A percentile compares a stretch with the other conserved stretches of the same genome.
Conservation (phyloP, 2,329 filamentous ascomycete species). For the Xylaria sp. region DNA sequence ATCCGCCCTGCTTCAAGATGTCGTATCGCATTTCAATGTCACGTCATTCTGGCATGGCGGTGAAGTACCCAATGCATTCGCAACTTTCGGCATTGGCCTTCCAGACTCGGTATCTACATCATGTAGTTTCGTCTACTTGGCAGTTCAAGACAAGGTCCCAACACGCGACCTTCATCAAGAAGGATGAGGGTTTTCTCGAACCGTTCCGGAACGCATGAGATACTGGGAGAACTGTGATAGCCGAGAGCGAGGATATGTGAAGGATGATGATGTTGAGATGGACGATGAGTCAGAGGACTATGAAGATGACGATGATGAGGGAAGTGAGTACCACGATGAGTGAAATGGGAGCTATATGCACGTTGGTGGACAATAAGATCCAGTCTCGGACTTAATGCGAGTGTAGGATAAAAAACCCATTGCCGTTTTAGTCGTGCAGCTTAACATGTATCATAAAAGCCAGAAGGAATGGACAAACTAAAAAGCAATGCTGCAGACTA, state of each 20-base stretch:
- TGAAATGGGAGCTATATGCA: not conserved
- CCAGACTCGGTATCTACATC: conserved; percentile 9
- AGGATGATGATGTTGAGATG: not conserved
- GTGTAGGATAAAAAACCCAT: not conserved
- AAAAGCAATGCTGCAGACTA: not conserved
- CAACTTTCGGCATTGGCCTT: not conserved
- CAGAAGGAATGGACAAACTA: not conserved
- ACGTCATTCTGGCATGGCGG: conserved; percentile 22
- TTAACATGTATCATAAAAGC: not conserved
- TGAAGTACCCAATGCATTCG: conserved; percentile 19
- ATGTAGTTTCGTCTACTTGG: conserved; percentile 11
- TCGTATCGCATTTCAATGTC: not conserved
- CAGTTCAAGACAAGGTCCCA: conserved; percentile 10
- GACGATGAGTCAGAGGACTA: not conserved
- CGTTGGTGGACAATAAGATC: conserved; percentile 1
- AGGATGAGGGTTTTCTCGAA: conserved; percentile 5
- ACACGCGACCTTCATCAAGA: not conserved
- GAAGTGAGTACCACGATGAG: not conserved
- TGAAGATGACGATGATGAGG: not conserved
- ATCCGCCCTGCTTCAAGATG: conserved; percentile 18
- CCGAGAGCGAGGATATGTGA: not conserved
- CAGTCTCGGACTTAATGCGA: conserved; percentile 2
- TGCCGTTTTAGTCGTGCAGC: not conserved
- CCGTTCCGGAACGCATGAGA: conserved; percentile 3
- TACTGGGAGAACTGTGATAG: not conserved